Conservation (phyloP, 768 basidiomycete genomes). For the Macrocybe gigantea region DNA sequence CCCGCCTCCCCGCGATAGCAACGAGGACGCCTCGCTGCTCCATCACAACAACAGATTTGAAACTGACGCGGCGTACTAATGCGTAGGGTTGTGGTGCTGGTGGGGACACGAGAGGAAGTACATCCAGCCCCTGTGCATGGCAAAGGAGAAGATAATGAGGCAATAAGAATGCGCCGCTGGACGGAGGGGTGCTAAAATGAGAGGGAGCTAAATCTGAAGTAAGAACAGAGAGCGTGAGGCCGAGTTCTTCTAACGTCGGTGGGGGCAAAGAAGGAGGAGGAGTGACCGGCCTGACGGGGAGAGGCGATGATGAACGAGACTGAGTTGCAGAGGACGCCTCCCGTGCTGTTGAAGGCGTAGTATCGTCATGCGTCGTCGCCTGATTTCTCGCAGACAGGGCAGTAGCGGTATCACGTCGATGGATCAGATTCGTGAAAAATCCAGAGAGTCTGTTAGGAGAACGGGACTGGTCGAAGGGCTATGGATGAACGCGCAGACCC, state of each 20-base stretch:
- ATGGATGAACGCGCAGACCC: slow-evolving; percentile 1
- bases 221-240: slow-evolving; percentile 61
- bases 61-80: slow-evolving; percentile 72
- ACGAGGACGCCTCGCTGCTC: slow-evolving; percentile 89
- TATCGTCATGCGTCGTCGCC: slow-evolving; percentile 23
- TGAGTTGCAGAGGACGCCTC: slow-evolving; percentile 27
- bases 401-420: slow-evolving; percentile 52
- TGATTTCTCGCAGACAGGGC: slow-evolving; percentile 16
- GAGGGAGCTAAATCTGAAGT: slow-evolving; percentile 68
- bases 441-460: slow-evolving; percentile 74
- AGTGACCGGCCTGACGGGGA: slow-evolving; percentile 46
- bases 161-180: slow-evolving; percentile 71
- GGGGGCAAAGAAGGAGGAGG: slow-evolving; percentile 71
- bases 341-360: slow-evolving; percentile 11
- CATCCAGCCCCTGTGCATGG: slow-evolving; percentile 81
- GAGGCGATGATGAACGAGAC: slow-evolving; percentile 53
- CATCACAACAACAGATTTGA: slow-evolving; percentile 89
- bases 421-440: slow-evolving; percentile 77
- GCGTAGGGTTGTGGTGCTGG: slow-evolving; percentile 76
- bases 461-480: slow-evolving; percentile 21
- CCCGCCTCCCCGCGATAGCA: slow-evolving; percentile 80
- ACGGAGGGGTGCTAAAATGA: slow-evolving; percentile 72
- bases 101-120: slow-evolving; percentile 72
- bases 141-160: slow-evolving; percentile 82
- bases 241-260: slow-evolving; percentile 70